A percentile compares a stretch with the other conserved stretches of the same genome.
Evolutionary conservation across 805 yeast species (phyloP).

Genomic region (Lipomyces starkeyi): DNA sequence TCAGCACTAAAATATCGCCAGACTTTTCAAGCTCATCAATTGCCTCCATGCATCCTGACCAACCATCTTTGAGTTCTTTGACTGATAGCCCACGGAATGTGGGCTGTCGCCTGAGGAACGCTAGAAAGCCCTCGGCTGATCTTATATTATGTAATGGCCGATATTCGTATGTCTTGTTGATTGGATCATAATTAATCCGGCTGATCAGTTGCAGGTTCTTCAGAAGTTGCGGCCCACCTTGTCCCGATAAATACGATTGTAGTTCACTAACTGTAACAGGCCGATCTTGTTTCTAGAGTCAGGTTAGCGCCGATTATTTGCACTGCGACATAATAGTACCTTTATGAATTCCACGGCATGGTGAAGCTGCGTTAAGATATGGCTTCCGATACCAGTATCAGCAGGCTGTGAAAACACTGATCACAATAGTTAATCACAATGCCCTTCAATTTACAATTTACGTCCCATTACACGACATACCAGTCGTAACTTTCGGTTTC

Average conservation of each 20-base stretch:
- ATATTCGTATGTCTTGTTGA: slow-evolving; percentile 74
- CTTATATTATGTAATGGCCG: slow-evolving; percentile 88
- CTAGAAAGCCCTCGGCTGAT: slow-evolving; percentile 75
- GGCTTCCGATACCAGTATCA: slow-evolving; percentile 54
- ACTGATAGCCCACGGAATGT: slow-evolving; percentile 89
- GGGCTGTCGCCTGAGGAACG: slow-evolving; percentile 75
- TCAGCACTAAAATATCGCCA: slow-evolving; percentile 72
- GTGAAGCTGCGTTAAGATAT: slow-evolving; percentile 83
- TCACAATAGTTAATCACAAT: not conserved
- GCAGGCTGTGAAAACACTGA: slow-evolving; percentile 47
- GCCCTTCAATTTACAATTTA: not conserved
- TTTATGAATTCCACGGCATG: slow-evolving; percentile 92
- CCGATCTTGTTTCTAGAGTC: slow-evolving; percentile 54
- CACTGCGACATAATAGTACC: slow-evolving; percentile 41
- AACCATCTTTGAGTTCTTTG: slow-evolving; percentile 83
- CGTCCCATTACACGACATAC: slow-evolving; percentile 12
- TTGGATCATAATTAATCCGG: slow-evolving; percentile 71
- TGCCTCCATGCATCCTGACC: slow-evolving; percentile 87
- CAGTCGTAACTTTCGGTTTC: slow-evolving; percentile 29
- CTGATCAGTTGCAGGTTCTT: slow-evolving; percentile 77
- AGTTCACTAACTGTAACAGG: slow-evolving; percentile 73
- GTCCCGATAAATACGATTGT: slow-evolving; percentile 66
- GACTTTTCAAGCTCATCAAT: slow-evolving; percentile 73
- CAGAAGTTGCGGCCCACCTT: slow-evolving; percentile 67
- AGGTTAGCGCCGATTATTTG: slow-evolving; percentile 5